Evolutionary conservation across 768 basidiomycete genomes (phyloP).

Genomic region (Tylopilus vinaceipallidus): DNA sequence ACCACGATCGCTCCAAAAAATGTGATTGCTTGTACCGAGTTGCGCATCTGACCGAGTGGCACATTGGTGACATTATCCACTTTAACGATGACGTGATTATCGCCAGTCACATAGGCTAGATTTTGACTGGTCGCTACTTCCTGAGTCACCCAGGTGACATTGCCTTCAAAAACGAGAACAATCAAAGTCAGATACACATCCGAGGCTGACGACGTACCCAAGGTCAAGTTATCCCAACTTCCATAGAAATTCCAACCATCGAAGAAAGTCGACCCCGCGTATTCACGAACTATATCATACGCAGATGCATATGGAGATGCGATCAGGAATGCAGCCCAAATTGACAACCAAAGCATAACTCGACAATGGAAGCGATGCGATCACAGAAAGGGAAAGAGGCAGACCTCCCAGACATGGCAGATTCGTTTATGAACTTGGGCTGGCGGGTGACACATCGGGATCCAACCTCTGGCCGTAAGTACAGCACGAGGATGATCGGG

Average conservation of each 20-base stretch:
- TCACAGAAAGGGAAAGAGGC: not conserved
- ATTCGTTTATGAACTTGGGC: slow-evolving; percentile 5
- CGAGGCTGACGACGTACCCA: slow-evolving; percentile 31
- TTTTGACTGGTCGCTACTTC: slow-evolving; percentile 44
- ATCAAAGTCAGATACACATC: not conserved
- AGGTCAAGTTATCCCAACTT: slow-evolving; percentile 45
- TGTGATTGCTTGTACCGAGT: slow-evolving; percentile 44
- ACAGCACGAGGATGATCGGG: not conserved
- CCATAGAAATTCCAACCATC: slow-evolving; percentile 55
- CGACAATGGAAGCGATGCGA: not conserved
- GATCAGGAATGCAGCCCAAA: not conserved
- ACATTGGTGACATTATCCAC: slow-evolving; percentile 71
- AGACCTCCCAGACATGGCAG: not conserved
- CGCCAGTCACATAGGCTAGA: slow-evolving; percentile 58
- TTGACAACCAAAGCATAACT: slow-evolving; percentile 13
- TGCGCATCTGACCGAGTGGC: slow-evolving; percentile 47
- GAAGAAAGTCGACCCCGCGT: slow-evolving; percentile 52
- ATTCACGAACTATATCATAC: slow-evolving; percentile 42
- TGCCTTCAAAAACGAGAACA: slow-evolving; percentile 39
- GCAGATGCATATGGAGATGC: slow-evolving; percentile 6
- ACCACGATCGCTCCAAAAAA: too few relatives aligned
- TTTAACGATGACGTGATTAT: slow-evolving; percentile 65
- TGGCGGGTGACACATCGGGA: not conserved
- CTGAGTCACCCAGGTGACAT: slow-evolving; percentile 57
- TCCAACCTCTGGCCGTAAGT: not conserved